These are phyloP conservation scores for Coriaria nepalensis DNA, from an alignment of 306 rosid species.

Conservation along the genomic window DNA sequence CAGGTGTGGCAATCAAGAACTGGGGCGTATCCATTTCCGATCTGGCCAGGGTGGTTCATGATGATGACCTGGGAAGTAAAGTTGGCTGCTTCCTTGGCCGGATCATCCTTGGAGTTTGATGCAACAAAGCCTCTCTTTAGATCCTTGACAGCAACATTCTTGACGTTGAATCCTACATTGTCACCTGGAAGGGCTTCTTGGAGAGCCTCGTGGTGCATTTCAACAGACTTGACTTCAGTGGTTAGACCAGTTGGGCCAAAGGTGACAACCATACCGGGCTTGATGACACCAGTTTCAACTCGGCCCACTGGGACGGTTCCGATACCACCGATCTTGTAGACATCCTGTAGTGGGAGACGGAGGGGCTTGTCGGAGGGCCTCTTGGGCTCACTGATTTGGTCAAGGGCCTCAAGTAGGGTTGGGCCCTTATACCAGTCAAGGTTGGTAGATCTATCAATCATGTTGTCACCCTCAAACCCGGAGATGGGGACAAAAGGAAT, in stretches of 20 bases:
- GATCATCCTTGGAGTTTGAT: constrained; percentile 13
- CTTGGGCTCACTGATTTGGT: constrained; percentile 13
- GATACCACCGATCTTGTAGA: constrained; percentile 22
- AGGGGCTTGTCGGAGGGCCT: constrained; percentile 21
- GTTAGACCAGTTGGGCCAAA: constrained; percentile 12
- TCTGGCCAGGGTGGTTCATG: constrained; percentile 20
- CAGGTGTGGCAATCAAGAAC: constrained; percentile 50
- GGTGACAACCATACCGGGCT: constrained; percentile 17
- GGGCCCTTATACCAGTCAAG: constrained; percentile 21
- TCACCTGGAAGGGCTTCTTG: constrained; percentile 15
- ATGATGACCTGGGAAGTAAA: constrained; percentile 12
- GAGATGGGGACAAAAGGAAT: constrained; percentile 47
- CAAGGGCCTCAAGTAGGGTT: constrained; percentile 20
- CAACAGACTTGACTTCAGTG: constrained; percentile 12
- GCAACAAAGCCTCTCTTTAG: constrained; percentile 12
- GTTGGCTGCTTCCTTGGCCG: constrained; percentile 12
- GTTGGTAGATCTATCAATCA: constrained; percentile 18
- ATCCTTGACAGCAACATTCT: constrained; percentile 17
- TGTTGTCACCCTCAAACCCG: constrained; percentile 23
- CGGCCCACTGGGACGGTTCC: constrained; percentile 18
- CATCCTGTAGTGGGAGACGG: constrained; percentile 20
- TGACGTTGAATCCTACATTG: constrained; percentile 12
- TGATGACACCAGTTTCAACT: constrained; percentile 16
- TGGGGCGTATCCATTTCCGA: constrained; percentile 23
- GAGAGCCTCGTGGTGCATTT: constrained; percentile 14